Evolutionary conservation across 108 stramenopile species (phyloP), one percentile per base, ranked within the genome.

Genomic region (Conticribra guillardii): DNA sequence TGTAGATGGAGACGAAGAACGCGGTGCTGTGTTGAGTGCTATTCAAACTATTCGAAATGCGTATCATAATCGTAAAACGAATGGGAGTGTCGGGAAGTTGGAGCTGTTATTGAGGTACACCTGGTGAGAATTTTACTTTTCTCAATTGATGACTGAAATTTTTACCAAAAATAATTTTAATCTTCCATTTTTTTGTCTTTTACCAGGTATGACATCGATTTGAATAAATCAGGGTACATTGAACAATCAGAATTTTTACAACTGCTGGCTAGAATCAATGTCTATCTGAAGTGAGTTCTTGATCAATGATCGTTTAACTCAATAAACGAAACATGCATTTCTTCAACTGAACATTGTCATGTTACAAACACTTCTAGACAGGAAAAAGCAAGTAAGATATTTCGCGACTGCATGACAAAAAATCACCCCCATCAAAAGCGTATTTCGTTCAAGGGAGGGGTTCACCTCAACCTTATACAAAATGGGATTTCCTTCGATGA

Each of bases 191-290:
- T n/a, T n/a, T n/a, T n/a, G n/a, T n/a, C n/a, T n/a, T n/a, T 21
- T 37, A 37, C 33, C 17, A 37, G 32, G 16, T 7, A 5, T 26
- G 27, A 21, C 2, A 24, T 84, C n/a, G 90, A 94, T 75, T 48
- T 52, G 63, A 69, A 86, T 58, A 61, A 73, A 27, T 73, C 70
- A 29, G 86, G 81, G 4, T 52, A 21, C 17, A 71, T 94, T 34
- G 51, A 63, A 24, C 33, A 64, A 37, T 37, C 66, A 37, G 93
- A 87, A 63, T 91, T 91, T 37, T 11, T 50, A 11, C 70, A 70
- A 16, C 64, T 91, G 23, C 76, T 87, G 27, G 22, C 72, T 19
- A 73, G 90, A 48, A 86, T 94, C 74, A 94, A 90, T 73, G 56
- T 88, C 22, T 61, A 85, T 59, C 49, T 77, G 9, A 79, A 75